Percentiles rank a stretch among this genome's conserved stretches.
Conservation (phyloP, 2,329 filamentous ascomycete species). For the Rhynchosporium secalis region DNA sequence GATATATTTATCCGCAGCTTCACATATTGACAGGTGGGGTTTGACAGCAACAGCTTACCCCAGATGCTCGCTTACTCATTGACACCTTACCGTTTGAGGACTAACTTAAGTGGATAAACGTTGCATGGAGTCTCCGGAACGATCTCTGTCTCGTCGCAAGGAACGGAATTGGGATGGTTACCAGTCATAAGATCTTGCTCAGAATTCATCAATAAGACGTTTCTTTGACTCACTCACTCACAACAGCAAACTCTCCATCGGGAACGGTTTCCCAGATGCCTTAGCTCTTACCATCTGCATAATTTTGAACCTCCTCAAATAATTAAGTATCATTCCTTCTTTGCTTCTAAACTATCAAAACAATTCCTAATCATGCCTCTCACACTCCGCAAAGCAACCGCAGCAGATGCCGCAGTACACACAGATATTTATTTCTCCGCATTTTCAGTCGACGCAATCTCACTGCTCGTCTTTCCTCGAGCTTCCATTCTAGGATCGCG, state of each 20-base stretch:
- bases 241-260: neutral
- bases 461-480: conserved; percentile 43
- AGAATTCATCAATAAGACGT: neutral
- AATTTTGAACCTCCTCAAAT: neutral
- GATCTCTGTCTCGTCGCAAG: too few species aligned
- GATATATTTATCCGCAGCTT: conserved; percentile 21
- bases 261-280: neutral
- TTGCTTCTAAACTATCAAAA: neutral
- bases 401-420: conserved; percentile 45
- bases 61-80: neutral
- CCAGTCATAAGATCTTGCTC: neutral
- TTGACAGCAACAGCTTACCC: conserved; percentile 5
- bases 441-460: conserved; percentile 45
- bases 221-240: neutral
- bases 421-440: conserved; percentile 48
- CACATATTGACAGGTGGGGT: neutral
- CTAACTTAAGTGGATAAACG: neutral
- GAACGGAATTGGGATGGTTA: too few species aligned
- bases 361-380: conserved; percentile 27
- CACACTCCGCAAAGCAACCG: conserved; percentile 43
- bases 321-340: neutral
- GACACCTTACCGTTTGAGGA: neutral
- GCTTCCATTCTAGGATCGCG: neutral
- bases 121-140: conserved; percentile 7
- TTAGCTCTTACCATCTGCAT: neutral